phyloP scores from a whole-genome alignment of 257 asterid species.

The Schizonepeta tenuifolia region DNA sequence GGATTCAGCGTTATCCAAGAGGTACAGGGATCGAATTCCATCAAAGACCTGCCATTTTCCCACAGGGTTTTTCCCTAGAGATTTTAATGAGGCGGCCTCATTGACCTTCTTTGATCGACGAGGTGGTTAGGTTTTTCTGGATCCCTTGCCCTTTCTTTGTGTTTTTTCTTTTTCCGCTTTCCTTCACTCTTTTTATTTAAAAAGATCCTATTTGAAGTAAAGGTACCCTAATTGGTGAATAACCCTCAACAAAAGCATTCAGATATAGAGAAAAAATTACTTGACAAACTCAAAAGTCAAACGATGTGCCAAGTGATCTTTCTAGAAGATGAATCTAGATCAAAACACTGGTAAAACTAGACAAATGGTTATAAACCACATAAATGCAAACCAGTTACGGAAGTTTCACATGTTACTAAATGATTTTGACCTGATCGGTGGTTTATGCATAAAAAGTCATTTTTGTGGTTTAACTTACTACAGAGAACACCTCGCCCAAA shows the following conservation, averaged over 20 bases:
- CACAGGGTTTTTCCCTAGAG: too few species aligned
- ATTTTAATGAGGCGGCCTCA: too few species aligned
- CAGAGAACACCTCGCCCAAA: not conserved
- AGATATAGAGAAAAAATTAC: not conserved
- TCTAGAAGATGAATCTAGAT: slow-evolving; percentile 3
- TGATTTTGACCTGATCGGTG: not conserved
- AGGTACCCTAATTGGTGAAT: not conserved
- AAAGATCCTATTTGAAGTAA: not conserved
- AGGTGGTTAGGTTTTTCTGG: too few species aligned
- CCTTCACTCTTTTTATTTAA: too few species aligned
- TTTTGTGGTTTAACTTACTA: slow-evolving; percentile 15
- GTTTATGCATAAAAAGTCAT: not conserved
- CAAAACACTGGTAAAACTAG: not conserved
- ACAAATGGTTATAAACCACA: not conserved
- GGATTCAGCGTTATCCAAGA: too few species aligned
- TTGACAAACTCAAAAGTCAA: slow-evolving; percentile 3
- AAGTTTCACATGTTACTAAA: slow-evolving; percentile 6
- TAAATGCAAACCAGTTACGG: not conserved
- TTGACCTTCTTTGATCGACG: too few species aligned
- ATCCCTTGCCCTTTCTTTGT: too few species aligned
- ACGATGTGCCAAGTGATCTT: not conserved
- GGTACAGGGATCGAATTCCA: too few species aligned
- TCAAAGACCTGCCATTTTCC: too few species aligned
- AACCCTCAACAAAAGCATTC: not conserved
- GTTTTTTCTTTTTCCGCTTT: too few species aligned